phyloP scores from a whole-genome alignment of 2,329 filamentous ascomycete species.

The Camillea tinctor region DNA sequence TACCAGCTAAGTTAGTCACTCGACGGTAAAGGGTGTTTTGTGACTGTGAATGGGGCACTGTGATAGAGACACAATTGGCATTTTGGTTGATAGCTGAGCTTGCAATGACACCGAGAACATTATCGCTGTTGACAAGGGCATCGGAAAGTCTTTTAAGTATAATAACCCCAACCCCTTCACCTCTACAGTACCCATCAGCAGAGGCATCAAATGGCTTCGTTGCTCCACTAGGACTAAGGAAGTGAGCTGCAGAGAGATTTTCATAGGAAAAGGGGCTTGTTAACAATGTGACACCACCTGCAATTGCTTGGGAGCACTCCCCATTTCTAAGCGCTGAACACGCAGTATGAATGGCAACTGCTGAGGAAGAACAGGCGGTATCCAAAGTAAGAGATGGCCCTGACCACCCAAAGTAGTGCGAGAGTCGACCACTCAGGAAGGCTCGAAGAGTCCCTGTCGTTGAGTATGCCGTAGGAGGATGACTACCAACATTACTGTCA shows the following conservation, averaged over 20 bases:
- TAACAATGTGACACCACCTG: slow-evolving; percentile 36
- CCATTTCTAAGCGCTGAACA: slow-evolving; percentile 31
- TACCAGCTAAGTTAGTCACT: slow-evolving; percentile 27
- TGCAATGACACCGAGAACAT: slow-evolving; percentile 40
- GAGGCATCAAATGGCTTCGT: slow-evolving; percentile 38
- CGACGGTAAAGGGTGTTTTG: slow-evolving; percentile 32
- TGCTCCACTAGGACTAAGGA: slow-evolving; percentile 29
- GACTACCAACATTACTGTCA: not conserved
- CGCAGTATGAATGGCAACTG: slow-evolving; percentile 39
- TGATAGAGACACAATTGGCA: slow-evolving; percentile 40
- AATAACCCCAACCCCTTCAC: slow-evolving; percentile 46
- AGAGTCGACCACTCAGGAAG: slow-evolving; percentile 31
- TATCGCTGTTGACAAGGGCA: slow-evolving; percentile 48
- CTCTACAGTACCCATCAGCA: slow-evolving; percentile 54
- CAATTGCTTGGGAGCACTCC: slow-evolving; percentile 34
- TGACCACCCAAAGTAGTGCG: slow-evolving; percentile 37
- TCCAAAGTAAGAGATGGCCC: slow-evolving; percentile 34
- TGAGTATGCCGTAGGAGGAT: slow-evolving; percentile 2
- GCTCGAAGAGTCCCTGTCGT: slow-evolving; percentile 24
- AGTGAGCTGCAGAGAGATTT: slow-evolving; percentile 25
- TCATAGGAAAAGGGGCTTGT: slow-evolving; percentile 29
- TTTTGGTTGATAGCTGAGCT: slow-evolving; percentile 42
- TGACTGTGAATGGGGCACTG: slow-evolving; percentile 36
- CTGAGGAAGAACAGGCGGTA: slow-evolving; percentile 39
- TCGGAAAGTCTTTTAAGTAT: slow-evolving; percentile 47